Base-by-base conservation (phyloP, 2,329 filamentous ascomycete species). In the Metarhizium brunneum region DNA sequence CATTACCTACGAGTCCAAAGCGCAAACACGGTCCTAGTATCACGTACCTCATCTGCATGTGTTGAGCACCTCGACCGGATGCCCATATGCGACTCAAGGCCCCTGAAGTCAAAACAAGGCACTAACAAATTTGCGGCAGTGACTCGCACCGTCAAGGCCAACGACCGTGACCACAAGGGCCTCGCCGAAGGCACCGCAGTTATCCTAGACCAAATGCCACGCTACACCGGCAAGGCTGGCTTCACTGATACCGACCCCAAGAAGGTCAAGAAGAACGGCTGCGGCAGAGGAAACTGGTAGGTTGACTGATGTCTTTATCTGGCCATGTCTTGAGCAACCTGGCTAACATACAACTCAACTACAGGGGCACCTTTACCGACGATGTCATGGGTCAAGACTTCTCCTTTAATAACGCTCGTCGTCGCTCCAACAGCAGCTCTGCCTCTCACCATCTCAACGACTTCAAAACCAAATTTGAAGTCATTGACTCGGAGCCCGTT, bases 381-480 rank as follows among this genome's bases (percentile, higher is more conserved):
- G 94, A 97, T 73, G 79, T 92, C 61, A 82, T 90, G 66, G 90
- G 96, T 69, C 85, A 88, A 66, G 78, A 84, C 63, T 95, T 94
- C 77, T 91, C 85, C 68, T 85, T 95, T 68, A 81, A 80, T 77
- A 94, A 96, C 65, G 78, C 88, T 56, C 90, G 92, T 60, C 94
- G 92, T 70, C 91, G 90, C 71, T 95, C 90, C 74, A 97, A 97
- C 78, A 92, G 88, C 70, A 92, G 86, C 75, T 85, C 81, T 66
- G 81, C 87, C 64, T 85, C 83, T 55, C 81, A 84, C 66, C 79
- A 84, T 64, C 76, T 90, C 63, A 80, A 82, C 58, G 84, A 92
- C 69, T 90, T 96, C 77, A 95, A 94, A 81, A 95, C 92, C 73
- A 99, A 99, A 77, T 97, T 96, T 70, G 94, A 99, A 73, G 79